Evolutionary conservation across 306 rosid species (phyloP), one percentile per base, ranked within the genome.

Genomic region (Castanospermum australe): DNA sequence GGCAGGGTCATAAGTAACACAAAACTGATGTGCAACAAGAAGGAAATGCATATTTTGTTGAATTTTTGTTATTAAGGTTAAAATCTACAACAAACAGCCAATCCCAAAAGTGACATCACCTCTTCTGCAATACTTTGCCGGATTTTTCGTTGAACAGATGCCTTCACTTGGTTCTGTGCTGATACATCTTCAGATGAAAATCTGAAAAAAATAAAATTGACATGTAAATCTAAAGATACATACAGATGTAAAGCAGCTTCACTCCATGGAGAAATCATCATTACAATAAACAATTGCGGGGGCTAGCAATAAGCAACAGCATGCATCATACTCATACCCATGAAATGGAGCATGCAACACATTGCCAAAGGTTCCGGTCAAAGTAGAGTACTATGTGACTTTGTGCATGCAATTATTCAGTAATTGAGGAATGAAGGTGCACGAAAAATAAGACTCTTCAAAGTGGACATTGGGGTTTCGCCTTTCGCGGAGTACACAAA

Each of bases 101-200:
- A 55, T 1, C 21, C 14, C 22, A 69, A 62, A 52, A 12, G 24
- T 44, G 50, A 24, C 47, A 45, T 86, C 84, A 95, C 99, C 96
- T 95, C 99, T 56, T 95, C 99, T 0, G 99, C 99, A 81, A 95
- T 95, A 71, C 99, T 95, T 83, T 95, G 99, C 20, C 93, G 86
- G 73, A 95, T 95, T 86, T 78, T 95, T 45, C 99, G 87, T 72
- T 95, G 97, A 54, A 95, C 98, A 24, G 98, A 95, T 5, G 99
- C 99, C 87, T 95, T 95, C 70, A 92, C 99, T 92, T 95, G 99
- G 79, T 95, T 95, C 86, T 95, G 99, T 68, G 94, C 99, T 77
- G 99, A 95, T 14, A 95, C 97, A 5, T 95, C 98, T 79, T 95
- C 99, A 35, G 90, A 55, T 20, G 98, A 92, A 84, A 95, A 95